Conservation (phyloP, 768 basidiomycete species). For the Infundibulicybe gibba region DNA sequence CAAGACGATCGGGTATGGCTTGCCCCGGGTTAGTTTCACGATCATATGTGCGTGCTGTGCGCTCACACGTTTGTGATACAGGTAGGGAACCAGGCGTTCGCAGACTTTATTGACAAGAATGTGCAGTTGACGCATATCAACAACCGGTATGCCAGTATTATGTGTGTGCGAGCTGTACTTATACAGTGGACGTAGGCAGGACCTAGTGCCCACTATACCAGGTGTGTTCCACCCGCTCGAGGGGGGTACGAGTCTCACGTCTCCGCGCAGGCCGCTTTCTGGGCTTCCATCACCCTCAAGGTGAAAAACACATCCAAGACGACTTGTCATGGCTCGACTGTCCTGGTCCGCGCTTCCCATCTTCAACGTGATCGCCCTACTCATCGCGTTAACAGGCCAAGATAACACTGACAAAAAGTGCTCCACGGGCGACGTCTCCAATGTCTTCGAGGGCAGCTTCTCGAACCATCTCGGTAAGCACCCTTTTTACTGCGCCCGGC, state of each 20-base stretch:
- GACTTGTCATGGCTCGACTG: slow-evolving; percentile 48
- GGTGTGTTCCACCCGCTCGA: slow-evolving; percentile 16
- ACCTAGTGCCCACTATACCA: slow-evolving; percentile 36
- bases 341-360: slow-evolving; percentile 32
- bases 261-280: slow-evolving; percentile 28
- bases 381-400: slow-evolving; percentile 18
- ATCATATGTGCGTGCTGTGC: background rate
- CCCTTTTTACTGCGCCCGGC: too few species aligned
- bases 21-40: slow-evolving; percentile 13
- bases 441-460: background rate
- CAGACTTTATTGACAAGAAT: slow-evolving; percentile 48
- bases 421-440: background rate
- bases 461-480: background rate
- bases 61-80: slow-evolving; percentile 6
- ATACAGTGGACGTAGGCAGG: slow-evolving; percentile 21
- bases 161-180: background rate
- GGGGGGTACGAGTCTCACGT: slow-evolving; percentile 8
- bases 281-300: slow-evolving; percentile 43
- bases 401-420: slow-evolving; percentile 10
- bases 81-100: slow-evolving; percentile 57
- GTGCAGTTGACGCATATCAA: slow-evolving; percentile 48
- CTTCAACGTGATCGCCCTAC: slow-evolving; percentile 2
- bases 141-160: slow-evolving; percentile 30
- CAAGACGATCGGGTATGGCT: slow-evolving; percentile 17
- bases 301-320: slow-evolving; percentile 34